phyloP scores from a whole-genome alignment of 2,329 filamentous ascomycete genomes.

The Beauveria pseudobassiana region DNA sequence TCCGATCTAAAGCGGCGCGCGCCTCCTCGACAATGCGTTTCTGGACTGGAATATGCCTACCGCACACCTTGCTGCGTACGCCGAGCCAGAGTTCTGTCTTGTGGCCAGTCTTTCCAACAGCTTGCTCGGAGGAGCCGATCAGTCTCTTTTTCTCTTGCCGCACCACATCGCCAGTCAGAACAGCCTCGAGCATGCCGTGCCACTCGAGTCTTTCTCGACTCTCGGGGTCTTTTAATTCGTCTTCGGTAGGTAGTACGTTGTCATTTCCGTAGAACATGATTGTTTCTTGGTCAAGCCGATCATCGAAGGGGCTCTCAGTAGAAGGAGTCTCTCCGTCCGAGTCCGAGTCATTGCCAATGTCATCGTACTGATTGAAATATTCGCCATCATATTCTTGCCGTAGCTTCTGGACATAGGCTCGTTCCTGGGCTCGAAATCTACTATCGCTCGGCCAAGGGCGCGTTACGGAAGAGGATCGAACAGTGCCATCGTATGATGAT shows the following conservation, averaged over 20 bases:
- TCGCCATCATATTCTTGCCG: conserved; percentile 60
- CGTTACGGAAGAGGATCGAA: conserved; percentile 46
- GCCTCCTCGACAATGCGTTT: conserved; percentile 82
- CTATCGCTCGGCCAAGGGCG: conserved; percentile 39
- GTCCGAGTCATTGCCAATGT: conserved; percentile 67
- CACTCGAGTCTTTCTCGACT: conserved; percentile 91
- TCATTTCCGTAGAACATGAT: conserved; percentile 90
- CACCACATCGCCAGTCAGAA: conserved; percentile 92
- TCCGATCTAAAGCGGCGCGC: conserved; percentile 61
- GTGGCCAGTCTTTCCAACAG: conserved; percentile 55
- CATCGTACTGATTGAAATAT: conserved; percentile 65
- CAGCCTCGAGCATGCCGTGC: conserved; percentile 96
- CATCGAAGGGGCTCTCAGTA: conserved; percentile 76
- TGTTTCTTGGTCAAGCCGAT: conserved; percentile 84
- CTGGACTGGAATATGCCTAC: conserved; percentile 76
- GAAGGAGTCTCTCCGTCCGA: conserved; percentile 86
- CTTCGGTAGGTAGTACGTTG: conserved; percentile 77
- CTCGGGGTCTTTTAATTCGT: conserved; percentile 80
- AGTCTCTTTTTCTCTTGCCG: conserved; percentile 96
- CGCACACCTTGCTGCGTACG: conserved; percentile 74
- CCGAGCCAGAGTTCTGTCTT: conserved; percentile 83
- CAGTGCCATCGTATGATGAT: conserved; percentile 36
- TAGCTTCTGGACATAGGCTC: conserved; percentile 88
- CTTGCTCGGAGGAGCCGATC: conserved; percentile 64
- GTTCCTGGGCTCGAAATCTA: conserved; percentile 60